A percentile compares a stretch with the other conserved stretches of the same genome.
phyloP scores from a whole-genome alignment of 768 basidiomycete species.

The Suillus variegatus region DNA sequence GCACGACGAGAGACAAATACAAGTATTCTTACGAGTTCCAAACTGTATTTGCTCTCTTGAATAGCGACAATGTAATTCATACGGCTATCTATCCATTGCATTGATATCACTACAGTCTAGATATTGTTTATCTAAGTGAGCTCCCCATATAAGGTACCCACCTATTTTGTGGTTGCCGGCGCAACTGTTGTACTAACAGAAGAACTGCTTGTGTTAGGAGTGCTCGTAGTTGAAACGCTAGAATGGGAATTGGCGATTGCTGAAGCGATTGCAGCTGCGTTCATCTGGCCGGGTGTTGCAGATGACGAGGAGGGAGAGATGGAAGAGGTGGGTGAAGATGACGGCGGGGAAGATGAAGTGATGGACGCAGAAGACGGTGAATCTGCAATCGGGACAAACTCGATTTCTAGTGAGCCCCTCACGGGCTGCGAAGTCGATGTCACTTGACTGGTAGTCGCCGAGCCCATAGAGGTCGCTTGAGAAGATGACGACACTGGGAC shows the following conservation, averaged over 20 bases:
- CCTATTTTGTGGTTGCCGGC: not conserved
- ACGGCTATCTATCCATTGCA: not conserved
- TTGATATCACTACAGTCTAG: not conserved
- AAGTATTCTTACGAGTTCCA: too few species aligned
- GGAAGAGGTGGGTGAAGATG: not conserved
- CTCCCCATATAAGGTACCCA: not conserved
- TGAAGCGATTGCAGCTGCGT: slow-evolving; percentile 24
- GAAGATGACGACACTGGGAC: not conserved
- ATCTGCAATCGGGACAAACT: slow-evolving; percentile 18
- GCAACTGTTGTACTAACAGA: slow-evolving; percentile 17
- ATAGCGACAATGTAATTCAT: not conserved
- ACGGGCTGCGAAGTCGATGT: slow-evolving; percentile 2
- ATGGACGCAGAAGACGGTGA: slow-evolving; percentile 3
- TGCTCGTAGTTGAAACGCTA: not conserved
- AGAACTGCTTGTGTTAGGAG: slow-evolving; percentile 6
- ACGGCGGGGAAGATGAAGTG: not conserved
- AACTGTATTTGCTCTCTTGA: too few species aligned
- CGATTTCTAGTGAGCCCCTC: slow-evolving; percentile 21
- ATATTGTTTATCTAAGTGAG: not conserved
- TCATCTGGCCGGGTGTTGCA: slow-evolving; percentile 1
- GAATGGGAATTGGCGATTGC: slow-evolving; percentile 15
- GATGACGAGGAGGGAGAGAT: slow-evolving; percentile 10
- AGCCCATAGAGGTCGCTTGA: not conserved
- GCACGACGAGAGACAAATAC: not conserved
- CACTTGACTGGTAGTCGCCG: slow-evolving; percentile 1